Base-by-base conservation (phyloP, 805 yeast genomes). In the Saccharomycopsis sp. region DNA sequence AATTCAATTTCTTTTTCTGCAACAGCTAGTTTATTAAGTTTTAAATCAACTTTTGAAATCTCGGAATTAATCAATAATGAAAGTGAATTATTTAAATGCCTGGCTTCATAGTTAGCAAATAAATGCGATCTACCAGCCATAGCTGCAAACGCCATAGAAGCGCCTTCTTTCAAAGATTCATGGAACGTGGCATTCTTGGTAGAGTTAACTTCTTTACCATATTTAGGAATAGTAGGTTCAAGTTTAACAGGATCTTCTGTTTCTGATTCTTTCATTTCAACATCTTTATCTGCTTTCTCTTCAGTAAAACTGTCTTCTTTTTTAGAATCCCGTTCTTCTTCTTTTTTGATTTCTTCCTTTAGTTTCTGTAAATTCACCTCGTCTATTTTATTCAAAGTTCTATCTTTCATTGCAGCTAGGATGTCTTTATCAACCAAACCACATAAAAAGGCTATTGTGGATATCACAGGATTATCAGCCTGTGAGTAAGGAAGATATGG, bases 401-500 rank as follows among this genome's bases (percentile, higher is more conserved):
- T 53, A 32, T 47, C 47, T 19, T 36, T 40, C 6, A 52, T 37
- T 29, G 56, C 63, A 2, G 55, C 58, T 21, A 48, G 34, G 18
- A 82, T 82, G 31, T 79, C 80, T 10, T 89, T 81, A 52, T 89
- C 96, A 14, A 87, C 94, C 37, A 88, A 61, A 29, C 85, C 78
- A 0, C 88, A 77, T 60, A 92, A 65, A 59, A 88, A 92, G 12
- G 95, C 79, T 47, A 92, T 70, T n/a, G 94, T 89, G 28, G 94
- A 80, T 64, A 92, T 70, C 3, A 92, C 87, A 2, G 99, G 98
- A 58, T 92, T 92, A 51, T 92, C 97, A 21, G 79, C 74, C 33
- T 85, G 73, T 28, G 85, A 74, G 37, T 84, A 79, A 12, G 97
- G 95, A 37, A 89, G 68, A 56, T 85, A 81, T 3, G 94, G 80